Evolutionary conservation across 441 rosid genomes (phyloP).

Genomic region (Euphorbia corollata): DNA sequence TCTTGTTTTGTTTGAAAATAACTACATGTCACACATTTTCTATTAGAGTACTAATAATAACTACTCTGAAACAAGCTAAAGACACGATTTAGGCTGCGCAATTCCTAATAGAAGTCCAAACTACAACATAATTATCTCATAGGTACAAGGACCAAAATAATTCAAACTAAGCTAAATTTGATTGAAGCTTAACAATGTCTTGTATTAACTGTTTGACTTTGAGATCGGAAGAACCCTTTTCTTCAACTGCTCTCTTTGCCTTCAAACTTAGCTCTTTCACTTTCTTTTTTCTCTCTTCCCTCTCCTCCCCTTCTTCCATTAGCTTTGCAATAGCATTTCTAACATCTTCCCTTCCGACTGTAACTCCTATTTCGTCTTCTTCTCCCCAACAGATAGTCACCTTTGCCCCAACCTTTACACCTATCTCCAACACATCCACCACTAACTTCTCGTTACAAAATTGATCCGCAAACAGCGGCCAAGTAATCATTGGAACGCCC

Average conservation of each 20-base stretch:
- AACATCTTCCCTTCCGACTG: conserved; percentile 28
- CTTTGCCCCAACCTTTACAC: conserved; percentile 26
- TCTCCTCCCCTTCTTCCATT: conserved; percentile 28
- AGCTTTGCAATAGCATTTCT: neutral
- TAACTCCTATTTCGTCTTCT: conserved; percentile 25
- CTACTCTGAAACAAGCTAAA: no score
- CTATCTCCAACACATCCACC: conserved; percentile 25
- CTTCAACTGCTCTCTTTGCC: conserved; percentile 38
- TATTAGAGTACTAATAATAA: no score
- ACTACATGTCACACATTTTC: no score
- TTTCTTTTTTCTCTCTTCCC: conserved; percentile 27
- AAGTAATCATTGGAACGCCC: no score
- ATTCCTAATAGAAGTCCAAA: no score
- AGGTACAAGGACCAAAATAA: no score
- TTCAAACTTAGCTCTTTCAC: conserved; percentile 22
- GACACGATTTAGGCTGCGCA: no score
- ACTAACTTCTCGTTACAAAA: conserved; percentile 33
- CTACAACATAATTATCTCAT: no score
- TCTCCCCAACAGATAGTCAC: conserved; percentile 24
- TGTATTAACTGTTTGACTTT: neutral
- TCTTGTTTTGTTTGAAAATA: no score
- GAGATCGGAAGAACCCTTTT: conserved; percentile 35
- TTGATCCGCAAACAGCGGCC: conserved; percentile 15
- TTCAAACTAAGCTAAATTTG: neutral
- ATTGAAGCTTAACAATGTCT: neutral